Conservation (phyloP, 2,329 filamentous ascomycete genomes). For the Fusarium ramigenum region DNA sequence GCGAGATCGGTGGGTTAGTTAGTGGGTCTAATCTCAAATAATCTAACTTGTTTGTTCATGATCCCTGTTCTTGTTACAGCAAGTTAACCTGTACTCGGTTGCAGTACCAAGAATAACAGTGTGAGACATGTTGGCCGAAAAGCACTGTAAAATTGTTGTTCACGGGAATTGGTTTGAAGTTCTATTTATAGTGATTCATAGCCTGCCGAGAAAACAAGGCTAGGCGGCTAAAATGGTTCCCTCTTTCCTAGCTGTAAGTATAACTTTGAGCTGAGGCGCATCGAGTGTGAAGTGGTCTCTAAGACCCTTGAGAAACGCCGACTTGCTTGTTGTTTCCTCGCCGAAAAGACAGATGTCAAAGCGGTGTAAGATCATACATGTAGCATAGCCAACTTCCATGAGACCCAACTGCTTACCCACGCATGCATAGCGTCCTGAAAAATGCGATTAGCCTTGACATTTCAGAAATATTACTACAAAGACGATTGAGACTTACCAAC, state of each 20-base stretch:
- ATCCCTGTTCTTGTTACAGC: background rate
- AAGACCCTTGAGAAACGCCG: rapidly evolving
- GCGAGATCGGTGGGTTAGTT: background rate
- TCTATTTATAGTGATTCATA: background rate
- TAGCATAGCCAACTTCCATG: background rate
- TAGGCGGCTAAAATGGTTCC: rapidly evolving
- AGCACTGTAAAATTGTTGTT: background rate
- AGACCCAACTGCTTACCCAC: background rate
- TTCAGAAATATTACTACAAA: rapidly evolving
- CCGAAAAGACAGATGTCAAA: rapidly evolving
- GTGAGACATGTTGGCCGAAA: background rate
- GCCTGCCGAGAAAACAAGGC: too few relatives aligned
- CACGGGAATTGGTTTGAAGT: rapidly evolving
- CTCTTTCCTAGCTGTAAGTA: background rate
- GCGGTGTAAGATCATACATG: background rate
- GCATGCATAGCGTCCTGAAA: background rate
- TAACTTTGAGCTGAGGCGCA: rapidly evolving
- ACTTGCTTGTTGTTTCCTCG: rapidly evolving
- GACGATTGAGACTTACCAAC: rapidly evolving
- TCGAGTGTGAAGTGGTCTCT: background rate
- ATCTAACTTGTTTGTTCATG: background rate
- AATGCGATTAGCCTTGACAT: rapidly evolving
- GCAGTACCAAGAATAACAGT: rapidly evolving
- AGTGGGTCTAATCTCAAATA: background rate
- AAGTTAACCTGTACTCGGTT: background rate